These are phyloP conservation scores for Chlorella variabilis DNA, from an alignment of 163 green algal species.

Conservation along the genomic window DNA sequence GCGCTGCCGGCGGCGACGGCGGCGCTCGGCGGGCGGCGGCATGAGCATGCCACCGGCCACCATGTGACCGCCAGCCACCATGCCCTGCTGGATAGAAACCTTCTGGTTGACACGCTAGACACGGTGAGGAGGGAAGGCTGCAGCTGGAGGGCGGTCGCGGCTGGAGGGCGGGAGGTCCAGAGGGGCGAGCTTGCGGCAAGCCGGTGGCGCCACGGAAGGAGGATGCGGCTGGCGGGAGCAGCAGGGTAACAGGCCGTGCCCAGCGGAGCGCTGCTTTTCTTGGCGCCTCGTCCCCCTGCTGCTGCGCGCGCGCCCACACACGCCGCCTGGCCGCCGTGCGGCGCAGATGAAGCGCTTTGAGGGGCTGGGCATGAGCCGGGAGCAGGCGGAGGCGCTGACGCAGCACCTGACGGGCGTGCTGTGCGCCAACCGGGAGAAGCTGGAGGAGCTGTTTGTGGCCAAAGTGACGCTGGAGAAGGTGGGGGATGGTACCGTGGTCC, in stretches of 20 bases:
- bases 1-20: neutral
- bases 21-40: neutral
- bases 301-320: no score
- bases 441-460: constrained; percentile 82
- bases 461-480: constrained; percentile 86
- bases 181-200: no score
- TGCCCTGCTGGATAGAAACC: neutral
- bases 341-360: constrained; percentile 73
- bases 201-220: no score
- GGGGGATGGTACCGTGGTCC: neutral
- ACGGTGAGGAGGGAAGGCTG: constrained; percentile 50
- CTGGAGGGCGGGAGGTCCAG: no score
- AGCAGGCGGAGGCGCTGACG: constrained; percentile 79
- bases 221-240: no score
- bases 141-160: neutral
- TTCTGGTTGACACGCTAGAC: constrained; percentile 68
- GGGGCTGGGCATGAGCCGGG: constrained; percentile 62
- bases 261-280: no score
- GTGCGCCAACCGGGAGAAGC: constrained; percentile 75
- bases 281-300: no score
- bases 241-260: no score
- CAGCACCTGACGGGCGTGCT: constrained; percentile 80
- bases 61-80: neutral
- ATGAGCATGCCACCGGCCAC: no score
- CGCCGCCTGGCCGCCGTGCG: no score